Evolutionary conservation across 192 early-diverging fungal genomes (phyloP).

Genomic region (Spizellomyces sp.): DNA sequence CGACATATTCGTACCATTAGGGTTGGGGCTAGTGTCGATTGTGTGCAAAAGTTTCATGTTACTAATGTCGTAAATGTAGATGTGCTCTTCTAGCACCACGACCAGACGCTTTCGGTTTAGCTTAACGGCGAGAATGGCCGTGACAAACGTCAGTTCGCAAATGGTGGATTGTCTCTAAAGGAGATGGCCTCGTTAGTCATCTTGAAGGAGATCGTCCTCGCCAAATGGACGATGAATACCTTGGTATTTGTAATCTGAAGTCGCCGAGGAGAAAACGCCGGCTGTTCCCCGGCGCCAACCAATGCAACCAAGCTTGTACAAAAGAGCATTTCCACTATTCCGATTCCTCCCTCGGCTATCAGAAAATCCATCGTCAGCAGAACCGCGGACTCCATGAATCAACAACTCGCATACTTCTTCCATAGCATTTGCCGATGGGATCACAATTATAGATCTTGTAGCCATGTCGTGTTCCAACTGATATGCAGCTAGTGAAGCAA

Average conservation of each 20-base stretch:
- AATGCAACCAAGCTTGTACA: constrained; percentile 95
- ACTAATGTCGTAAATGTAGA: constrained; percentile 95
- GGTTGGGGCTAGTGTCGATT: constrained; percentile 94
- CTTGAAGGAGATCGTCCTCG: not conserved
- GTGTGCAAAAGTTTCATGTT: constrained; percentile 98
- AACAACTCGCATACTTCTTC: constrained; percentile 60
- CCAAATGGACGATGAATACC: constrained; percentile 45
- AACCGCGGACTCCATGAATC: not conserved
- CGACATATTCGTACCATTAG: constrained; percentile 59
- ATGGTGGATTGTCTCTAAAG: constrained; percentile 89
- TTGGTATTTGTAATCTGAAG: constrained; percentile 98
- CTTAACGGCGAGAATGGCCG: constrained; percentile 91
- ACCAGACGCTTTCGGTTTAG: constrained; percentile 92
- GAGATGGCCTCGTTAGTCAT: constrained; percentile 1
- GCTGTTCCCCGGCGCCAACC: constrained; percentile 91
- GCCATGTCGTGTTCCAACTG: constrained; percentile 80
- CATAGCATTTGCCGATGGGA: constrained; percentile 93
- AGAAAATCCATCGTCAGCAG: not conserved
- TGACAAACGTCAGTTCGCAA: constrained; percentile 94
- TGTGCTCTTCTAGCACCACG: constrained; percentile 93
- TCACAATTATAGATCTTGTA: constrained; percentile 98
- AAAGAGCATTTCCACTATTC: constrained; percentile 97
- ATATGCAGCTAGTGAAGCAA: constrained; percentile 65
- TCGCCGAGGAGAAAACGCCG: constrained; percentile 80
- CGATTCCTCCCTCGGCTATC: constrained; percentile 82